Percentiles rank a stretch among this genome's conserved stretches.
Conservation (phyloP, 192 early-diverging fungal species). For the Dispira simplex region DNA sequence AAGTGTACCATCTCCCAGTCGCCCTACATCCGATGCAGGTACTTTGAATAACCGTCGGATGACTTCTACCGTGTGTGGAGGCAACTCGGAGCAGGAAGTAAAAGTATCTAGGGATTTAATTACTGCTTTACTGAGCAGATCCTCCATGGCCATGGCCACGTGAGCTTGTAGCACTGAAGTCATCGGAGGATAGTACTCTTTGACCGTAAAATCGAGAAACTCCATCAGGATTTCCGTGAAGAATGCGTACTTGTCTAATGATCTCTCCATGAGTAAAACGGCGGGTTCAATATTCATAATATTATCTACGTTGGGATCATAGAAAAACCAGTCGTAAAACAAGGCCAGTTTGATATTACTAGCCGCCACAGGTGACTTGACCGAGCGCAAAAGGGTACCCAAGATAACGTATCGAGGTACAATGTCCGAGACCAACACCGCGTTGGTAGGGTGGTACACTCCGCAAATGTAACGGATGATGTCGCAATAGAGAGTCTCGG, state of each 20-base stretch:
- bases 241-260: slow-evolving; percentile 41
- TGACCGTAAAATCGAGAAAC: slow-evolving; percentile 39
- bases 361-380: slow-evolving; percentile 41
- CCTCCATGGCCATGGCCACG: slow-evolving; percentile 37
- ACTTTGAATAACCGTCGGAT: no score
- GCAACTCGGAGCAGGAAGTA: no score
- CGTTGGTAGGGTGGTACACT: slow-evolving; percentile 57
- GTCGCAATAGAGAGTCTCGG: slow-evolving; percentile 43
- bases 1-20: no score
- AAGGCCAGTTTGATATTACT: slow-evolving; percentile 56
- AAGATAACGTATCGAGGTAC: slow-evolving; percentile 58
- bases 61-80: no score
- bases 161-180: slow-evolving; percentile 27
- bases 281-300: slow-evolving; percentile 70
- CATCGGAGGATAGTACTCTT: slow-evolving; percentile 39
- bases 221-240: slow-evolving; percentile 52
- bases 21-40: no score
- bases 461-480: slow-evolving; percentile 59
- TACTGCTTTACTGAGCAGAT: slow-evolving; percentile 42
- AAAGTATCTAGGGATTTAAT: slow-evolving; percentile 23
- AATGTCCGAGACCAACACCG: slow-evolving; percentile 46
- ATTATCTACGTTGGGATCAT: slow-evolving; percentile 39
- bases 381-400: slow-evolving; percentile 33
- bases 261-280: slow-evolving; percentile 54
- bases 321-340: slow-evolving; percentile 70